Evolutionary conservation across 2,329 filamentous ascomycete species (phyloP).

Genomic region (Alternaria arbusti): DNA sequence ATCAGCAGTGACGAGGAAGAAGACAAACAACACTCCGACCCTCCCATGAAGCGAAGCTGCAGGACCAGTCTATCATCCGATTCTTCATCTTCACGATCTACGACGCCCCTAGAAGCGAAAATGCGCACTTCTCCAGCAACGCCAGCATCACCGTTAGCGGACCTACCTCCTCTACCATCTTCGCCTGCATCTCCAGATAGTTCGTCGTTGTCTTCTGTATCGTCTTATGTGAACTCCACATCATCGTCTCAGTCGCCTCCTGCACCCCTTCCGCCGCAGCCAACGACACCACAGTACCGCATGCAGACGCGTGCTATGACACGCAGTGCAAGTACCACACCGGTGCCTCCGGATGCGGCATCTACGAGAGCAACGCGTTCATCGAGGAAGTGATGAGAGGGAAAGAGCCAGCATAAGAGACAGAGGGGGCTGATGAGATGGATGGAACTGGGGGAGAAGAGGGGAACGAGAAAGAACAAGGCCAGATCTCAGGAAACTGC

Average conservation of each 20-base stretch:
- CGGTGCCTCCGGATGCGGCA: not conserved
- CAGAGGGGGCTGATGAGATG: not conserved
- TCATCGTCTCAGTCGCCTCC: not conserved
- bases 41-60: not conserved
- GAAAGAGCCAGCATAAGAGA: not conserved
- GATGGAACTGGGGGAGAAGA: not conserved
- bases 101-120: not conserved
- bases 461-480: not conserved
- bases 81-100: not conserved
- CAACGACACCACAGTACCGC: not conserved
- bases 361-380: not conserved
- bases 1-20: not conserved
- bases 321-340: not conserved
- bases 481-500: not conserved
- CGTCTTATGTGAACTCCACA: not conserved
- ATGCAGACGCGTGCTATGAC: not conserved
- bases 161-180: not conserved
- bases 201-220: not conserved
- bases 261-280: not conserved
- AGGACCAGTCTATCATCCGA: not conserved
- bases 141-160: not conserved
- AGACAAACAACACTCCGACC: not conserved
- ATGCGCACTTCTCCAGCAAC: not conserved
- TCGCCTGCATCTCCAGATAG: not conserved
- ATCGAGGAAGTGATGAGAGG: accelerated